phyloP scores from a whole-genome alignment of 441 rosid species.

The Geranium incanum region DNA sequence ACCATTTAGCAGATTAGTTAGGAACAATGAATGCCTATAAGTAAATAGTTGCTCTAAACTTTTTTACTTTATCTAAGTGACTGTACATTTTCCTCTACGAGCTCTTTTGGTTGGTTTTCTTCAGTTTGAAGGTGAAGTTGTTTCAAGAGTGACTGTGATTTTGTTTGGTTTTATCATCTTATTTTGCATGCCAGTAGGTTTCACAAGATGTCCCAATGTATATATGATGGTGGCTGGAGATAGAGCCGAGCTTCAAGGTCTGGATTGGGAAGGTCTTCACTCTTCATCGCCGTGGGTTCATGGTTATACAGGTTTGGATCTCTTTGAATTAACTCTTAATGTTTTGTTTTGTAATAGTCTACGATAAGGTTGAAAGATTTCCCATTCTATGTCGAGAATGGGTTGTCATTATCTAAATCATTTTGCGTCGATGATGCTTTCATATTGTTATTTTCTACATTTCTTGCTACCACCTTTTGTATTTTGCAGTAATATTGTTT shows the following conservation, averaged over 20 bases:
- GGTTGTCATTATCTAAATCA: neutral
- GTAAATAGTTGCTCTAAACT: no score
- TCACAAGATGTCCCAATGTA: constrained; percentile 91
- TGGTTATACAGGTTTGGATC: constrained; percentile 47
- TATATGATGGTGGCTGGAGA: constrained; percentile 79
- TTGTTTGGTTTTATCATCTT: constrained; percentile 9
- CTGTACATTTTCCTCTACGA: no score
- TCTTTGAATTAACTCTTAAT: neutral
- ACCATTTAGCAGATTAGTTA: no score
- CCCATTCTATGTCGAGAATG: neutral
- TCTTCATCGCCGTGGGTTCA: constrained; percentile 50
- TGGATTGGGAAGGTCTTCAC: constrained; percentile 80
- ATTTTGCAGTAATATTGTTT: no score
- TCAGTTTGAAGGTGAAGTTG: no score
- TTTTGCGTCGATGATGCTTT: neutral
- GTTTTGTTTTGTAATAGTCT: no score
- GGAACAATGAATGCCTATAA: no score
- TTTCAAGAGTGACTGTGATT: neutral
- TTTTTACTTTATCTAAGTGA: no score
- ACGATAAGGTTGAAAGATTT: neutral
- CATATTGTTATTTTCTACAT: neutral
- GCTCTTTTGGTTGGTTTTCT: no score
- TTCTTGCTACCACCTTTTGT: no score
- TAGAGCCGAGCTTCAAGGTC: constrained; percentile 83
- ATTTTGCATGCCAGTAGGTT: constrained; percentile 40